These are phyloP conservation scores for Cavenderia fasciculata DNA, from an alignment of 78 protist species.

Conservation along the genomic window DNA sequence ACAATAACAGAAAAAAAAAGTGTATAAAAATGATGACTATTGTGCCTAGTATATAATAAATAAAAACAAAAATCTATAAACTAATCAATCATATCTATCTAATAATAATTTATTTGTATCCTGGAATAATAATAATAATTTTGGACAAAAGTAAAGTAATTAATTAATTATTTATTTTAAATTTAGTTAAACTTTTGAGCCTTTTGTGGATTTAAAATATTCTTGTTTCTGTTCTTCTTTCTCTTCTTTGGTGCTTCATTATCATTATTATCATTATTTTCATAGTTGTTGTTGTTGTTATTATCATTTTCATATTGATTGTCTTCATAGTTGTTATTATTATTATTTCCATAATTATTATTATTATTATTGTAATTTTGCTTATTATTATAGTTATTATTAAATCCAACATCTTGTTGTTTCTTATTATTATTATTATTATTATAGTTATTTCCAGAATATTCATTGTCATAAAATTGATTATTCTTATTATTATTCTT, in stretches of 20 bases:
- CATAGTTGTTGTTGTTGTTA: not conserved
- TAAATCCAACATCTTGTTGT: not conserved
- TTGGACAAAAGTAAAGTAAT: too few relatives aligned
- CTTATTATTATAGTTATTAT: not conserved
- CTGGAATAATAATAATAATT: too few relatives aligned
- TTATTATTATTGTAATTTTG: not conserved
- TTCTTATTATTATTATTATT: not conserved
- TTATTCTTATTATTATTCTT: not conserved
- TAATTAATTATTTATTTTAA: too few relatives aligned
- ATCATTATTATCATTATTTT: not conserved
- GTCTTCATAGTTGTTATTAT: not conserved
- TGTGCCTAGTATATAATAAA: too few relatives aligned
- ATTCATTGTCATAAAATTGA: not conserved
- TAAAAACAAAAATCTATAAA: too few relatives aligned
- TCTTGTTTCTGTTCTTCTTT: slow-evolving; percentile 55
- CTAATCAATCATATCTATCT: too few relatives aligned
- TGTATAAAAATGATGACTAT: too few relatives aligned
- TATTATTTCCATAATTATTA: not conserved
- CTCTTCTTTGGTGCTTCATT: slow-evolving; percentile 21
- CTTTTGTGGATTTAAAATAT: not conserved
- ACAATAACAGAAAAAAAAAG: too few relatives aligned
- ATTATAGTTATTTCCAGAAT: not conserved
- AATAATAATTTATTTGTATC: too few relatives aligned
- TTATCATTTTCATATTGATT: not conserved
- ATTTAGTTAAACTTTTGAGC: slow-evolving; percentile 18